phyloP scores from a whole-genome alignment of 305 asterid species.

The Fraxinus dipetala region DNA sequence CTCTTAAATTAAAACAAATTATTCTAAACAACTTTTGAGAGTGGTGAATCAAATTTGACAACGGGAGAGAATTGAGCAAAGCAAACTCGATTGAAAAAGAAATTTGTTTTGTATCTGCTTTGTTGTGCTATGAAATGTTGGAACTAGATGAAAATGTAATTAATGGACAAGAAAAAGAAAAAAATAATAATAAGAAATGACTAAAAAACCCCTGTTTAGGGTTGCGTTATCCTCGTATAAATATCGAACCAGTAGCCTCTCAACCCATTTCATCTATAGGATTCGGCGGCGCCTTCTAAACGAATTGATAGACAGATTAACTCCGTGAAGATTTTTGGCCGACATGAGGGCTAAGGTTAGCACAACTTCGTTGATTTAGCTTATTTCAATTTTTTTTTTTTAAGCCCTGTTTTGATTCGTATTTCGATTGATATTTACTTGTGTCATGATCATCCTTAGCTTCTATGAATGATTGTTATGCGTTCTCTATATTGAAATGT shows the following conservation, averaged over 20 bases:
- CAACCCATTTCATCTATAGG: neutral
- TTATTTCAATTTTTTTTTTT: neutral
- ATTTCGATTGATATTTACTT: neutral
- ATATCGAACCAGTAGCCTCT: neutral
- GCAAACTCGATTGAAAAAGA: neutral
- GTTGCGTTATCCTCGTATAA: neutral
- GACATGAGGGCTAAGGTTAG: slow-evolving; percentile 5
- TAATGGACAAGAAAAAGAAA: neutral
- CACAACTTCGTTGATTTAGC: neutral
- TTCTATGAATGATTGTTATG: neutral
- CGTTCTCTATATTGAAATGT: neutral
- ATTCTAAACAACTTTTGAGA: neutral
- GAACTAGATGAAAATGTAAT: neutral
- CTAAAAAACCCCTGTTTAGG: neutral
- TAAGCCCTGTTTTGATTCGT: neutral
- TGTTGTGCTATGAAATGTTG: neutral
- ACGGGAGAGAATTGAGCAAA: neutral
- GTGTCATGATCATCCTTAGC: neutral
- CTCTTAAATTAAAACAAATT: too few species aligned
- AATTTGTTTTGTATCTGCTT: neutral
- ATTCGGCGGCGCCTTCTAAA: neutral
- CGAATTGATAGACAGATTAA: neutral
- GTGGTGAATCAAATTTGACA: neutral
- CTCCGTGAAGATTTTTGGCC: neutral
- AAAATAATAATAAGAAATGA: too few species aligned